Evolutionary conservation across 1,139 yeast species (phyloP), one percentile per base, ranked within the genome.

Genomic region (Suhomyces terraborum): DNA sequence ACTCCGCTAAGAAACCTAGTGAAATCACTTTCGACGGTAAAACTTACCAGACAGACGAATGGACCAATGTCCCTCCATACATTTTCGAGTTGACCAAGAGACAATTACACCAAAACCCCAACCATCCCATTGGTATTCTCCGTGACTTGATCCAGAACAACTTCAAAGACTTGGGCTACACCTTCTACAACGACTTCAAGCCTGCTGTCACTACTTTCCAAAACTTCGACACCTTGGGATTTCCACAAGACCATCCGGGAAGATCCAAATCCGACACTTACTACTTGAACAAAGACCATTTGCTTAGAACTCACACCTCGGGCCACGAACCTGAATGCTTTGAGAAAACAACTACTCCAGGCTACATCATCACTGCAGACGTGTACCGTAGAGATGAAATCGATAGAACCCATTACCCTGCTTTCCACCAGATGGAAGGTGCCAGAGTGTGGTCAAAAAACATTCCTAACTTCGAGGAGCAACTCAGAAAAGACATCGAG

Each of bases 401-500:
- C 46, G 99, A 93, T 61, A 75, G 89, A 51, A 89, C 98, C 0
- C 99, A 93, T 62, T 93, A 93, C 59, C 98, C 98, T 2, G 98
- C 88, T 1, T 94, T 93, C 66, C 98, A 93, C 59, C 99, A 93
- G 64, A 81, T 93, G 88, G 99, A 93, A 64, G 98, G 98, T 36
- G 97, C 96, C 1, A 71, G 95, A 46, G 64, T 84, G 6, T 94
- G 98, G 98, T 69, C 79, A 8, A 69, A 83, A 36, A 61, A 67
- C 27, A 61, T 61, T 4, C 58, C 62, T 0, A 66, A 73, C 25
- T 57, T 75, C n/a, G 72, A 69, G 10, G 64, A 69, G 36, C 56
- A 55, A 12, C 73, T 86, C 33, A 60, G 68, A 50, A 52, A 59
- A 10, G 95, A 87, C 51, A 79, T 85, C 24, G 82, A 68, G n/a